These are phyloP conservation scores for Echinosophora koreensis DNA, from an alignment of 306 rosid genomes.

Conservation along the genomic window DNA sequence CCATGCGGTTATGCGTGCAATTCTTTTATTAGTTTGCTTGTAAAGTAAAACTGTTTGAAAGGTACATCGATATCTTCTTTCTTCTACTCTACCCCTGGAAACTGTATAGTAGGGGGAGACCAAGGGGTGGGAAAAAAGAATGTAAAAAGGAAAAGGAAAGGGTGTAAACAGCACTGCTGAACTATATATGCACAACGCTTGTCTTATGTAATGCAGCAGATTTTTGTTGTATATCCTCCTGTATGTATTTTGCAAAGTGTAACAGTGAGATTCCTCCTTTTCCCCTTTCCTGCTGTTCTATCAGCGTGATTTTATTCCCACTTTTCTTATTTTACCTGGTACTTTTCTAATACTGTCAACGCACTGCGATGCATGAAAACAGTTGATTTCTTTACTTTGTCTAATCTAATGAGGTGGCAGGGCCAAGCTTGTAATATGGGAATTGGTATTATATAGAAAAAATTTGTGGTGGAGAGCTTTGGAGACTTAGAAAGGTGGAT, in stretches of 20 bases:
- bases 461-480: not conserved
- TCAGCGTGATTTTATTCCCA: not conserved
- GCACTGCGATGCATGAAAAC: not conserved
- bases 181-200: slow-evolving; percentile 53
- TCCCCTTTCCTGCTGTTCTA: not conserved
- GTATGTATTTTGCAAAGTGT: slow-evolving; percentile 4
- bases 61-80: slow-evolving; percentile 62
- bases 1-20: slow-evolving; percentile 56
- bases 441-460: not conserved
- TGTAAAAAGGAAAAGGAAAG: slow-evolving; percentile 42
- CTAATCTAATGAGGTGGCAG: slow-evolving; percentile 3
- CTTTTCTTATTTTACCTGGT: not conserved
- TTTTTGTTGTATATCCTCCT: slow-evolving; percentile 40
- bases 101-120: slow-evolving; percentile 63
- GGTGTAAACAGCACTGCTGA: slow-evolving; percentile 47
- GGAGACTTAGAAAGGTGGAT: not conserved
- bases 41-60: slow-evolving; percentile 67
- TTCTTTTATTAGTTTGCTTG: slow-evolving; percentile 87
- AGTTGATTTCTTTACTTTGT: not conserved
- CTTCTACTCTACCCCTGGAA: slow-evolving; percentile 52
- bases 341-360: not conserved
- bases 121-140: slow-evolving; percentile 49
- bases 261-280: not conserved
- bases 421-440: not conserved
- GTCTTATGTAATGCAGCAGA: slow-evolving; percentile 50